Conservation (phyloP, 495 filamentous ascomycete species). For the Podospora bellae-mahoneyi region DNA sequence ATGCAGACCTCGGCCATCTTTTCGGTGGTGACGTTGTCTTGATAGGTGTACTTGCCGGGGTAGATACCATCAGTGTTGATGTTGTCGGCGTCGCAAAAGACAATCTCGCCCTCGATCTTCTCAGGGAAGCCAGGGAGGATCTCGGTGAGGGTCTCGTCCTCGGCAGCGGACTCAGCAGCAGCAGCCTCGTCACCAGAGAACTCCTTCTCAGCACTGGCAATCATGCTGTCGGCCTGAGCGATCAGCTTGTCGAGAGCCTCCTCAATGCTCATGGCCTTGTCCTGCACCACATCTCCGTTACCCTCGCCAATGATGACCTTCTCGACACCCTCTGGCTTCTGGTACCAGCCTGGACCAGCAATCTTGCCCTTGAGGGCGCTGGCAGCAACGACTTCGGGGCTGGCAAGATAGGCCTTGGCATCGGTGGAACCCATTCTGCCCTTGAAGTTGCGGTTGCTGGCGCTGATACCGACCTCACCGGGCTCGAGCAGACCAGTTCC, state of each 20-base stretch:
- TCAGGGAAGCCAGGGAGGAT: constrained; percentile 70
- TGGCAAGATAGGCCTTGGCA: constrained; percentile 84
- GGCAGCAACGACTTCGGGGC: constrained; percentile 88
- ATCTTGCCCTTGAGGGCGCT: constrained; percentile 78
- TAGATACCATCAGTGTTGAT: constrained; percentile 84
- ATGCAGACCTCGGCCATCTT: constrained; percentile 89
- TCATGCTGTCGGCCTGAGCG: constrained; percentile 58
- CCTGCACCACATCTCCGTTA: constrained; percentile 57
- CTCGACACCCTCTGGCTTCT: constrained; percentile 61
- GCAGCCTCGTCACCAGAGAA: constrained; percentile 21
- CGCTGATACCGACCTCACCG: constrained; percentile 85
- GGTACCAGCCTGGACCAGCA: constrained; percentile 75
- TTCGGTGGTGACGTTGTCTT: constrained; percentile 70
- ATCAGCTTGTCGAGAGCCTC: constrained; percentile 69
- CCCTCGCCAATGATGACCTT: constrained; percentile 71
- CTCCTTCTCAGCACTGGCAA: constrained; percentile 45
- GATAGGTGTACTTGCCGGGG: constrained; percentile 77
- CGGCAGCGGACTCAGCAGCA: constrained; percentile 16
- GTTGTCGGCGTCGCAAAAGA: constrained; percentile 70
- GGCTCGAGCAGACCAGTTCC: constrained; percentile 79
- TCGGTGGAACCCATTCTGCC: constrained; percentile 83
- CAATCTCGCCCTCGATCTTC: constrained; percentile 61
- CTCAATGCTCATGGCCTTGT: constrained; percentile 60
- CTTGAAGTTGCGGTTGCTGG: constrained; percentile 90
- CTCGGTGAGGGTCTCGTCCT: constrained; percentile 47